A percentile compares a stretch with the other conserved stretches of the same genome.
Conservation (phyloP, 2,329 filamentous ascomycete genomes). For the Chalara sp. region DNA sequence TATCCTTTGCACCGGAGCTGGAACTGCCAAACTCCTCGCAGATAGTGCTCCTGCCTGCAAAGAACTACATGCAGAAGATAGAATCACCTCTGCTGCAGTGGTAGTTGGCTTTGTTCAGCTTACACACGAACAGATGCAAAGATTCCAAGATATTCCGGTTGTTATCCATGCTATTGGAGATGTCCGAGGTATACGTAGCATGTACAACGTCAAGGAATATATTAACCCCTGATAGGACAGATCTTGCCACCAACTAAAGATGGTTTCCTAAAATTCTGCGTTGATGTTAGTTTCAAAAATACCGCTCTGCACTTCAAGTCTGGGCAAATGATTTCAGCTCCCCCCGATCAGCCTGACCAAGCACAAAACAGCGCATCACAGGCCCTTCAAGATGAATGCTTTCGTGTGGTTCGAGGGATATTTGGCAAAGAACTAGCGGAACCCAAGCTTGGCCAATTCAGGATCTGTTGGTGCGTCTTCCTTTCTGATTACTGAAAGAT, state of each 20-base stretch:
- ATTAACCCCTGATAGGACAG: too few species aligned
- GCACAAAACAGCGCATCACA: constrained; percentile 32
- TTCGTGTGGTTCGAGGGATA: constrained; percentile 33
- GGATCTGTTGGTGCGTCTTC: constrained; percentile 39
- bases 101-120: constrained; percentile 42
- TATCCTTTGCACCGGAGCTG: constrained; percentile 48
- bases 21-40: constrained; percentile 47
- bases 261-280: constrained; percentile 54
- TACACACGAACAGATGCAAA: constrained; percentile 18
- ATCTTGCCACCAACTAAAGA: constrained; percentile 39
- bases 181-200: constrained; percentile 38
- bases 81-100: constrained; percentile 51
- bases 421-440: constrained; percentile 35
- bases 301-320: constrained; percentile 38
- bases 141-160: too few species aligned
- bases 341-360: constrained; percentile 37
- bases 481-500: not conserved
- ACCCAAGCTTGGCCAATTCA: constrained; percentile 34
- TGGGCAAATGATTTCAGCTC: constrained; percentile 45
- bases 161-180: constrained; percentile 33
- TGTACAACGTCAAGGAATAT: too few species aligned
- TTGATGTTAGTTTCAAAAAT: constrained; percentile 52
- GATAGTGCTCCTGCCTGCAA: constrained; percentile 41
- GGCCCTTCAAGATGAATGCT: constrained; percentile 36
- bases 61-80: constrained; percentile 44